Base-by-base conservation (phyloP, 768 basidiomycete species). In the Lyophyllum semitale region DNA sequence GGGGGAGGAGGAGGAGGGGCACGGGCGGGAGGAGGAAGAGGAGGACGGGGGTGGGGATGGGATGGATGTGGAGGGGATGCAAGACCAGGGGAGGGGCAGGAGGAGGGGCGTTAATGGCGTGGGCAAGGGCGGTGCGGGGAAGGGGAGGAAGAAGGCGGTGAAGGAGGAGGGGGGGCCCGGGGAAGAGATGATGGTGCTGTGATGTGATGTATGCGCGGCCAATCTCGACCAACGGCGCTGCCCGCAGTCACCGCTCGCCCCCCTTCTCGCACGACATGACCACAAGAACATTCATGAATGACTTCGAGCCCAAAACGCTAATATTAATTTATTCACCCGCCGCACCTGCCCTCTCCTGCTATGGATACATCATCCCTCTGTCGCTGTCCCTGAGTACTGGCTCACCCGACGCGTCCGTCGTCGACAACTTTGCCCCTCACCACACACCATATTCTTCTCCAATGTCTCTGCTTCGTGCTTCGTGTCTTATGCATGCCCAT, bases 151-250 rank as follows among this genome's bases (percentile, higher is more conserved):
- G 45, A 59, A 53, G 44, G 25, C 23, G 13, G 61, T 59, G 26
- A 59, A 63, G 42, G 57, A 56, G 48, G 51, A 62, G 60, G 59
- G 55, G 29, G 54, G 53, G 5, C 23, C 35, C 12, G 53, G 37
- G 40, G 63, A 66, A 35, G 66, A 64, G 54, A 57, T 63, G 59
- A 67, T 65, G 67, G 60, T 64, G 38, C 58, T 60, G 30, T 68
- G 57, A 57, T 6, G 35, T 2, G 22, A 26, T 23, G 35, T 40
- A 30, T 27, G 50, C 38, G 40, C 30, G 41, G 22, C 38, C 38
- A 11, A 22, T 40, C 6, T 40, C 13, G 38, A 12, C 38, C n/a
- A 40, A 12, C 13, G n/a, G n/a, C n/a, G n/a, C n/a, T n/a, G n/a
- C n/a, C n/a, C n/a, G n/a, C n/a, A n/a, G n/a, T n/a, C n/a, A n/a